Evolutionary conservation across 176 grass and related monocot species (phyloP).

Genomic region (Oropetium thomaeum): DNA sequence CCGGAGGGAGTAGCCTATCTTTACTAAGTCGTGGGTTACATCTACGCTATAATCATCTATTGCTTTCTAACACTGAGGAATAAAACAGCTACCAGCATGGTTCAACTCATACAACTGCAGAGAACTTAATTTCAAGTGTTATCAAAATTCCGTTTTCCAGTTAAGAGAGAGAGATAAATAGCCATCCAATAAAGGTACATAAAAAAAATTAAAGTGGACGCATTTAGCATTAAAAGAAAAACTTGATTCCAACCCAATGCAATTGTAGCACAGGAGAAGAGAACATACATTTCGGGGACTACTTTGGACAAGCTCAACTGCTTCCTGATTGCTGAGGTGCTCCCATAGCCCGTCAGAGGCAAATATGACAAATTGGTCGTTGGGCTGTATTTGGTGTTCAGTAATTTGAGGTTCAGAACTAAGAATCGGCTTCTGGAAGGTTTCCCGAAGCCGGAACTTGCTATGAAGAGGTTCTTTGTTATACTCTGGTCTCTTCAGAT

Average conservation of each 20-base stretch:
- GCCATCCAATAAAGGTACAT: not conserved
- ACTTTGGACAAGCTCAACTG: slow-evolving; percentile 76
- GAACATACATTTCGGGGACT: slow-evolving; percentile 70
- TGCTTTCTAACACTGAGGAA: not conserved
- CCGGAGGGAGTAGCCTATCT: slow-evolving; percentile 8
- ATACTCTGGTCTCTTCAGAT: slow-evolving; percentile 57
- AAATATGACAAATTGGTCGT: slow-evolving; percentile 80
- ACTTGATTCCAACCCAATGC: no score
- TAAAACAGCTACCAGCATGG: not conserved
- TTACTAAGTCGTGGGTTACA: not conserved
- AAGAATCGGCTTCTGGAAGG: slow-evolving; percentile 68
- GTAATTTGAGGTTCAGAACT: slow-evolving; percentile 62
- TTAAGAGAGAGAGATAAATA: not conserved
- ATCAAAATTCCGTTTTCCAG: not conserved
- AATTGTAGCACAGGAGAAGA: no score
- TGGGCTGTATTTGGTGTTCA: slow-evolving; percentile 57
- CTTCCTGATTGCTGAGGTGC: slow-evolving; percentile 74
- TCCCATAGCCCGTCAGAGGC: slow-evolving; percentile 96
- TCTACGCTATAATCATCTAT: not conserved
- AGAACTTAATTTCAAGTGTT: not conserved
- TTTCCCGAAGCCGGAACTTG: slow-evolving; percentile 76
- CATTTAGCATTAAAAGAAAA: not conserved
- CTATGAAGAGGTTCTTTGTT: slow-evolving; percentile 75
- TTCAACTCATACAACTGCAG: not conserved
- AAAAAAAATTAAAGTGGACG: no score